Evolutionary conservation across 169 alveolate genomes (phyloP), one percentile per base, ranked within the genome.

Genomic region (Ichthyophthirius multifiliis): DNA sequence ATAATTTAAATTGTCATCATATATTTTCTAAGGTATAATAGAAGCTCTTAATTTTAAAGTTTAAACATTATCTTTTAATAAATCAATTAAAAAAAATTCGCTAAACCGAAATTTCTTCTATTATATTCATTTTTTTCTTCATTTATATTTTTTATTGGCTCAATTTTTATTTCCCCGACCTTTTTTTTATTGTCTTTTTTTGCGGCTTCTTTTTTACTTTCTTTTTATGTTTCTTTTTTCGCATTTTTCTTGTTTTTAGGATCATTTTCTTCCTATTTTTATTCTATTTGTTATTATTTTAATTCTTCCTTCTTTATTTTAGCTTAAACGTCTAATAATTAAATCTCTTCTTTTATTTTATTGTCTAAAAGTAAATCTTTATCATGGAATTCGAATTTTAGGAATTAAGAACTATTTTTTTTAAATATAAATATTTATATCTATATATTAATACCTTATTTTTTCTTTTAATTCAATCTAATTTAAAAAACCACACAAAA

Each of bases 351-450:
- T 62, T 55, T 76, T 2, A 76, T 4, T 34, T 76, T 45, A 39
- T 76, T 76, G 7, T 46, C 43, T 0, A 55, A 47, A 23, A 55
- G 37, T 74, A 85, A 92, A 83, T 89, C 94, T 44, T 86, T 82
- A 37, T 89, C 94, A 74, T 89, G 94, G 5, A 89, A 76, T 41
- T 89, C 94, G 20, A 89, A 47, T 76, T 32, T 73, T 67, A 35
- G 41, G 20, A 4, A 78, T 23, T 23, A 48, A 41, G 39, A 83
- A 44, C 7, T 83, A 12, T n/a, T n/a, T n/a, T n/a, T n/a, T n/a
- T n/a, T n/a, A n/a, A n/a, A n/a, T n/a, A n/a, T n/a, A n/a, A n/a
- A n/a, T n/a, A n/a, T n/a, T n/a, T 20, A n/a, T n/a, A n/a, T n/a
- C n/a, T n/a, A n/a, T n/a, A n/a, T n/a, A n/a, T n/a, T n/a, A n/a